Conservation (phyloP, 306 rosid genomes). For the Alnus rubra region DNA sequence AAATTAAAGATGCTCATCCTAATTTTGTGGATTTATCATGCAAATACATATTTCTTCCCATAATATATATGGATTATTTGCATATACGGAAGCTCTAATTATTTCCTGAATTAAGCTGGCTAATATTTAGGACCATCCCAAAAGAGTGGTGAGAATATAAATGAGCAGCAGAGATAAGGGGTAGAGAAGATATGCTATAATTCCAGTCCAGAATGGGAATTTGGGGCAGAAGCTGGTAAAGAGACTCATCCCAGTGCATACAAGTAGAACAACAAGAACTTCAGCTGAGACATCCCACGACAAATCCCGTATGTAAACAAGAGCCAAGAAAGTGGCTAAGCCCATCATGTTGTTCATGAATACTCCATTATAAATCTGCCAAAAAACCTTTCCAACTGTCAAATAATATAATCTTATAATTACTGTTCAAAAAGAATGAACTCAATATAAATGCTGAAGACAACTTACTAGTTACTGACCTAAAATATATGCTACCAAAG, state of each 20-base stretch:
- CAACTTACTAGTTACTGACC: not conserved
- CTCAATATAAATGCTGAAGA: not conserved
- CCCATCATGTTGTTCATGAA: conserved; percentile 46
- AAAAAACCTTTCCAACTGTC: not conserved
- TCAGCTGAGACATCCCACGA: conserved; percentile 39
- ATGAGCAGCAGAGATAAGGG: conserved; percentile 34
- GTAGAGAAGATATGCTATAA: conserved; percentile 31
- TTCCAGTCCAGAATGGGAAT: conserved; percentile 42
- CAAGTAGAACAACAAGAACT: conserved; percentile 32
- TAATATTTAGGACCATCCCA: conserved; percentile 35
- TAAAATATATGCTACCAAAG: not conserved
- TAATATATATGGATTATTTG: not conserved
- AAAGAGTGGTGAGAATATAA: conserved; percentile 27
- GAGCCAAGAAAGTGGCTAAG: conserved; percentile 31
- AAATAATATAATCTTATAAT: not conserved
- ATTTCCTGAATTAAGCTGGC: too few relatives aligned
- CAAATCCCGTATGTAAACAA: conserved; percentile 36
- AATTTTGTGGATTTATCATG: not conserved
- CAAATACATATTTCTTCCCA: not conserved
- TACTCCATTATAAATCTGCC: conserved; percentile 43
- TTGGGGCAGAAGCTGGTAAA: conserved; percentile 25
- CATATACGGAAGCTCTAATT: not conserved
- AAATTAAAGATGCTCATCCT: not conserved
- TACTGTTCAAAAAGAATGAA: not conserved
- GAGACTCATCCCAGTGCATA: conserved; percentile 28